Evolutionary conservation across 202 grass and related monocot species (phyloP).

Genomic region (Digitaria exilis): DNA sequence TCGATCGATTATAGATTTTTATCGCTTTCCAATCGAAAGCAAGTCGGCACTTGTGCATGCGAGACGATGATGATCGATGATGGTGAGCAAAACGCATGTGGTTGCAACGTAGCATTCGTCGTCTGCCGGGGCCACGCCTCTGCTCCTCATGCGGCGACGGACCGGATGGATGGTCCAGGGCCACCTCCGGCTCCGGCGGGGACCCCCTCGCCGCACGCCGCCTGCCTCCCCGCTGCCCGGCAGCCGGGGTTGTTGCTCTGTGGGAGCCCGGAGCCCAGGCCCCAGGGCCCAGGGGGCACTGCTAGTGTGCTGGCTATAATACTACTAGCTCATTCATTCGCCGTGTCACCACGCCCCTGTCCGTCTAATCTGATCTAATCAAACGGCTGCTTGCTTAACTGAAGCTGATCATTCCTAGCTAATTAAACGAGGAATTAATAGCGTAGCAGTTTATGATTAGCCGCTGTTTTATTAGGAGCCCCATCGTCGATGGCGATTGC

Average conservation of each 20-base stretch:
- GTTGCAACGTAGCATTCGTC: conserved; percentile 24
- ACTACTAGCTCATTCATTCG: neutral
- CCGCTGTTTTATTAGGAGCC: neutral
- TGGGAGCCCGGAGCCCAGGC: neutral
- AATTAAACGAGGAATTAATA: neutral
- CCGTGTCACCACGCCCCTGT: neutral
- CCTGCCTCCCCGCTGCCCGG: conserved; percentile 26
- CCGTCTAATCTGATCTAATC: neutral
- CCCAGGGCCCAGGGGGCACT: neutral
- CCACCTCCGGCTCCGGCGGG: neutral
- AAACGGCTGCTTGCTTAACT: neutral
- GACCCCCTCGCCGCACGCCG: conserved; percentile 30
- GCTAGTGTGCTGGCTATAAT: too few species aligned
- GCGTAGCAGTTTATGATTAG: neutral
- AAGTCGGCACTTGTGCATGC: too few species aligned
- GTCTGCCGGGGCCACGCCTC: conserved; percentile 3
- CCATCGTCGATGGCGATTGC: too few species aligned
- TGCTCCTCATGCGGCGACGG: neutral
- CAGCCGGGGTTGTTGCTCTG: neutral
- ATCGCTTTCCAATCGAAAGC: neutral
- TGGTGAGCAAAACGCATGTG: neutral
- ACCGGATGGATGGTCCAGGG: too few species aligned
- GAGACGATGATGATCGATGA: neutral
- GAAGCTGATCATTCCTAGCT: neutral
- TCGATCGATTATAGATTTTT: too few species aligned